phyloP scores from a whole-genome alignment of 2,329 filamentous ascomycete genomes.

The Fusarium fracticaudum region DNA sequence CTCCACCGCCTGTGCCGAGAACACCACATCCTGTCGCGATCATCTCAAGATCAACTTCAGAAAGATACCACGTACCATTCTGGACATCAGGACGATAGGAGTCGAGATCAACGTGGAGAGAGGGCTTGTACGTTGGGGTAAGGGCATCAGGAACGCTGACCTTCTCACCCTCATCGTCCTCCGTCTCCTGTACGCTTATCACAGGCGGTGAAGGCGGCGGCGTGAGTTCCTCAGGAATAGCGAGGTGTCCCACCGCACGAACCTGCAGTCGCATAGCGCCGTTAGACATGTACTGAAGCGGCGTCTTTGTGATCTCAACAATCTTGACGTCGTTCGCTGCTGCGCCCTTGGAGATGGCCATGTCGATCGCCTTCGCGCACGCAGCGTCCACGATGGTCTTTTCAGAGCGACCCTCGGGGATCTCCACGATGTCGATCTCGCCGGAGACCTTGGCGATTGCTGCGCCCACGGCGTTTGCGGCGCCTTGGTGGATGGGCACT shows the following conservation, averaged over 20 bases:
- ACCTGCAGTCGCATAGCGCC: slow-evolving; percentile 49
- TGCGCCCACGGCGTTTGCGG: slow-evolving; percentile 69
- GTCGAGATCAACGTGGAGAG: slow-evolving; percentile 43
- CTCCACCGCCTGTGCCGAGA: slow-evolving; percentile 51
- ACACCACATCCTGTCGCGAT: slow-evolving; percentile 50
- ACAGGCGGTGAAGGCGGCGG: slow-evolving; percentile 36
- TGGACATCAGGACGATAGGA: slow-evolving; percentile 46
- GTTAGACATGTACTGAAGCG: slow-evolving; percentile 50
- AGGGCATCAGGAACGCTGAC: slow-evolving; percentile 44
- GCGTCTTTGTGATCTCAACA: slow-evolving; percentile 57
- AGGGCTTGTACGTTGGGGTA: slow-evolving; percentile 45
- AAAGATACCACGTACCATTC: slow-evolving; percentile 48
- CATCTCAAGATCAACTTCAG: slow-evolving; percentile 49
- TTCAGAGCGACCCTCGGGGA: slow-evolving; percentile 51
- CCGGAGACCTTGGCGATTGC: slow-evolving; percentile 66
- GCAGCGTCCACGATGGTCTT: slow-evolving; percentile 52
- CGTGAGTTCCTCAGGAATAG: slow-evolving; percentile 42
- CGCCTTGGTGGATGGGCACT: slow-evolving; percentile 61
- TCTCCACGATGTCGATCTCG: slow-evolving; percentile 62
- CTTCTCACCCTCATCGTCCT: slow-evolving; percentile 42
- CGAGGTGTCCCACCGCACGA: slow-evolving; percentile 47
- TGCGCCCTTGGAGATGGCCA: slow-evolving; percentile 47
- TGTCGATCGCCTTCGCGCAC: slow-evolving; percentile 46
- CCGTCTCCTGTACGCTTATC: slow-evolving; percentile 1
- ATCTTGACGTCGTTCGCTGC: slow-evolving; percentile 50